Evolutionary conservation across 1,284 basidiomycete species (phyloP).

Genomic region (Ceratobasidium papillatum): DNA sequence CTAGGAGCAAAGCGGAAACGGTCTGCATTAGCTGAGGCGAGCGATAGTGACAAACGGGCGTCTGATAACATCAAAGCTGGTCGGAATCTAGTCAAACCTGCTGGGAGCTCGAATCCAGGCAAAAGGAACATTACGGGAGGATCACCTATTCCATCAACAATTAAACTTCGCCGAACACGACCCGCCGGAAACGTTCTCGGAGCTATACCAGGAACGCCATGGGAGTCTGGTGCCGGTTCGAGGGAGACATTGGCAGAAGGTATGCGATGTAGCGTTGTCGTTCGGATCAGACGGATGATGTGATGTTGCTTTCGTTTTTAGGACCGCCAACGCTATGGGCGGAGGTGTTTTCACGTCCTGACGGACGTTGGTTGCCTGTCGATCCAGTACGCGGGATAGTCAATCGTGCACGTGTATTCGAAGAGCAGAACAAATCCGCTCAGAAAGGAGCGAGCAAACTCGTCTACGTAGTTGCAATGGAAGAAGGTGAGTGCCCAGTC

Average conservation of each 20-base stretch:
- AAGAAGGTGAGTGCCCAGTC: conserved; percentile 78
- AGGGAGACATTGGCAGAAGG: neutral
- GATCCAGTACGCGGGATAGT: conserved; percentile 86
- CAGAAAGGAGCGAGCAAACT: conserved; percentile 77
- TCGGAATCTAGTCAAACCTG: neutral
- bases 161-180: conserved; percentile 34
- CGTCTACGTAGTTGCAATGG: conserved; percentile 92
- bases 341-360: conserved; percentile 93
- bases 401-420: conserved; percentile 83
- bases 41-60: conserved; percentile 48
- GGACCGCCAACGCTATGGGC: conserved; percentile 94
- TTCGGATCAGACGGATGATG: neutral
- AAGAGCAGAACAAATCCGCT: conserved; percentile 55
- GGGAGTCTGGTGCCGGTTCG: neutral
- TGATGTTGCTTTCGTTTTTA: conserved; percentile 46
- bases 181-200: conserved; percentile 33
- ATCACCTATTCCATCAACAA: conserved; percentile 18
- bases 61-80: conserved; percentile 58
- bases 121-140: neutral
- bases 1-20: conserved; percentile 49
- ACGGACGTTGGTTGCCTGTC: conserved; percentile 91
- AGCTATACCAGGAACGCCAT: conserved; percentile 8
- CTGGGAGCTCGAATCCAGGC: neutral
- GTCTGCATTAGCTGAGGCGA: conserved; percentile 43
- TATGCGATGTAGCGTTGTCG: neutral